These are phyloP conservation scores for Selaginella tamariscina DNA, from an alignment of 75 land plant genomes.

Conservation along the genomic window DNA sequence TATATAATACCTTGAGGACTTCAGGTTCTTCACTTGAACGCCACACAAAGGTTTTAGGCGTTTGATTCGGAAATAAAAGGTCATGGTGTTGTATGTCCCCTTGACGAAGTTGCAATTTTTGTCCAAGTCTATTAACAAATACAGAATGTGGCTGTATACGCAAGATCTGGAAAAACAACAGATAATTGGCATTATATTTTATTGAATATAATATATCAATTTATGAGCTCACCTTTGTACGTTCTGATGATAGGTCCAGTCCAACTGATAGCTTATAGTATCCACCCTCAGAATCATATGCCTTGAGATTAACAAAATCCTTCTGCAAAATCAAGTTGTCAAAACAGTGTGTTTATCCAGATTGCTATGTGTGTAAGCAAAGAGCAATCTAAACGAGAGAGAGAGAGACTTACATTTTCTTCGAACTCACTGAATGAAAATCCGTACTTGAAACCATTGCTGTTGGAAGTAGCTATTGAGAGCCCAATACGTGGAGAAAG, in stretches of 20 bases:
- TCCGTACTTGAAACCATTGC: slow-evolving; percentile 50
- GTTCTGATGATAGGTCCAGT: slow-evolving; percentile 72
- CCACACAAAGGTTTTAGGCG: slow-evolving; percentile 69
- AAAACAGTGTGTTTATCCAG: not conserved
- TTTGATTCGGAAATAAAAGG: slow-evolving; percentile 57
- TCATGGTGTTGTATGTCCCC: slow-evolving; percentile 35
- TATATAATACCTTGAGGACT: slow-evolving; percentile 48
- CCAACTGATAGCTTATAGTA: slow-evolving; percentile 71
- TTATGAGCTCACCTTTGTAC: slow-evolving; percentile 73
- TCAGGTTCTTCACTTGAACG: slow-evolving; percentile 43
- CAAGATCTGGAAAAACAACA: slow-evolving; percentile 49
- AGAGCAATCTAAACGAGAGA: not conserved
- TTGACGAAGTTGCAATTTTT: slow-evolving; percentile 52
- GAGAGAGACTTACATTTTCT: slow-evolving; percentile 49
- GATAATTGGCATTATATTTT: not conserved
- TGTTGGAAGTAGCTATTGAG: slow-evolving; percentile 44
- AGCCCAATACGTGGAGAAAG: slow-evolving; percentile 71
- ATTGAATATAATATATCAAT: not conserved
- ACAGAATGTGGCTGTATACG: slow-evolving; percentile 73
- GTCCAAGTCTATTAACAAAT: slow-evolving; percentile 61
- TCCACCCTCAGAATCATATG: slow-evolving; percentile 47
- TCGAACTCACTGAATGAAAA: slow-evolving; percentile 88
- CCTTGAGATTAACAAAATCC: slow-evolving; percentile 68
- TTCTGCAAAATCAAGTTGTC: slow-evolving; percentile 14
- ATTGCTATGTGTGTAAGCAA: no score